These are phyloP conservation scores for Vitis labrusca DNA, from an alignment of 164 flowering plant genomes.

Conservation along the genomic window DNA sequence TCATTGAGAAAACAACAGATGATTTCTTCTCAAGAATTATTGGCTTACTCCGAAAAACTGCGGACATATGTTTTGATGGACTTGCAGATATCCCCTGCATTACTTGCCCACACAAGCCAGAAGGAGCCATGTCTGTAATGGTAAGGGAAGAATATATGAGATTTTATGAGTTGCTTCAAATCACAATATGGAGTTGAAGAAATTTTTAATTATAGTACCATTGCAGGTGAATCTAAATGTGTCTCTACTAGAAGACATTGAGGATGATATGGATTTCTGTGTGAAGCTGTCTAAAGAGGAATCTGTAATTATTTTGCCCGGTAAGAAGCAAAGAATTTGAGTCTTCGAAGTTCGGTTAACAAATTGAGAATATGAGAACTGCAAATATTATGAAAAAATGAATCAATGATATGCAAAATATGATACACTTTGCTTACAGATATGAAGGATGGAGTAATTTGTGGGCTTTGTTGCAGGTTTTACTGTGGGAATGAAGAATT, in stretches of 20 bases:
- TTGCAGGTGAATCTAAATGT: conserved; percentile 62
- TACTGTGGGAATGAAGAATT: conserved; percentile 60
- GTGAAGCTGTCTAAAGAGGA: conserved; percentile 80
- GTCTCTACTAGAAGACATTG: conserved; percentile 51
- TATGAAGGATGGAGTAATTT: too few relatives aligned
- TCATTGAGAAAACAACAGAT: conserved; percentile 56
- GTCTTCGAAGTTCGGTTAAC: too few relatives aligned
- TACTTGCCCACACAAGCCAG: conserved; percentile 52
- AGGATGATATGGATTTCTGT: conserved; percentile 80
- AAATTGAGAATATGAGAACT: too few relatives aligned
- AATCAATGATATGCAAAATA: too few relatives aligned
- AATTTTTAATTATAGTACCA: background rate
- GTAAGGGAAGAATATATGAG: conserved; percentile 28
- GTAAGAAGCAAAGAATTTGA: conserved; percentile 26
- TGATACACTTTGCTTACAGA: too few relatives aligned
- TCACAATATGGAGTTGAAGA: background rate
- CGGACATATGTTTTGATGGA: conserved; percentile 45
- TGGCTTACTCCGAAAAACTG: conserved; percentile 39
- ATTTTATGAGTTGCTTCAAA: background rate
- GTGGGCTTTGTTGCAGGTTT: conserved; percentile 35
- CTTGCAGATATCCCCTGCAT: conserved; percentile 54
- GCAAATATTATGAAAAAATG: too few relatives aligned
- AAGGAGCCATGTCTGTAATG: conserved; percentile 88
- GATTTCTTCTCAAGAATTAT: conserved; percentile 45
- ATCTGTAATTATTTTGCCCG: conserved; percentile 76